Evolutionary conservation across 768 basidiomycete genomes (phyloP).

Genomic region (Boletus rubescentipes): DNA sequence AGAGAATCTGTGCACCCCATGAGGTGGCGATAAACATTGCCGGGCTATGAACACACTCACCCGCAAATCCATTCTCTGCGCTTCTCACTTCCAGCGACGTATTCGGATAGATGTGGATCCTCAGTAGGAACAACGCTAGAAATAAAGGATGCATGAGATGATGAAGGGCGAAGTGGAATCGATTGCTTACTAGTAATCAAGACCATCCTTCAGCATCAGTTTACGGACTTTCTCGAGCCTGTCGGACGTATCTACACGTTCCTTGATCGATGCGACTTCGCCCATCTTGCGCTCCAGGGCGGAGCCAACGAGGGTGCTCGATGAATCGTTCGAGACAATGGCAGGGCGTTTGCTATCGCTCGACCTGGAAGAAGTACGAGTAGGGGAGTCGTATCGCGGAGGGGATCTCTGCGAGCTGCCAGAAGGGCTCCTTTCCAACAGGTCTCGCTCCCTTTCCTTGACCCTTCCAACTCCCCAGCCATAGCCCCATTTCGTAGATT

Average conservation of each 20-base stretch:
- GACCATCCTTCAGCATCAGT: constrained; percentile 62
- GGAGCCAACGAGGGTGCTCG: constrained; percentile 73
- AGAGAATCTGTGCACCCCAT: constrained; percentile 47
- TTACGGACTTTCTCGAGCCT: constrained; percentile 61
- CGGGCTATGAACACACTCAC: constrained; percentile 44
- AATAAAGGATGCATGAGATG: constrained; percentile 7
- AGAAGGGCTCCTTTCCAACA: constrained; percentile 34
- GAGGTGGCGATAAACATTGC: constrained; percentile 17
- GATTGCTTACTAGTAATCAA: constrained; percentile 72
- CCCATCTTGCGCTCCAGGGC: constrained; percentile 68
- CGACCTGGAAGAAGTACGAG: constrained; percentile 41
- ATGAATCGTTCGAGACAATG: constrained; percentile 58
- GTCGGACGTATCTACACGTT: constrained; percentile 56
- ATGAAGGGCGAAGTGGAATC: not conserved
- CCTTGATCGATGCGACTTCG: constrained; percentile 55
- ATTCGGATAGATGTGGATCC: constrained; percentile 84
- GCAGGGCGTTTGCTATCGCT: constrained; percentile 41
- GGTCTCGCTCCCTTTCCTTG: constrained; percentile 42
- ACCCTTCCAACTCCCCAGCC: constrained; percentile 67
- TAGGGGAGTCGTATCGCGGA: constrained; percentile 32
- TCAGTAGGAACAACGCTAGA: constrained; percentile 73
- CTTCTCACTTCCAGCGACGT: constrained; percentile 73
- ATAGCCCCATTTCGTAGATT: constrained; percentile 63
- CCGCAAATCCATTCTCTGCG: constrained; percentile 77
- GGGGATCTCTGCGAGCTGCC: constrained; percentile 39